A percentile compares a stretch with the other conserved stretches of the same genome.
phyloP scores from a whole-genome alignment of 2,329 filamentous ascomycete genomes.

The Pochonia chlamydosporia region DNA sequence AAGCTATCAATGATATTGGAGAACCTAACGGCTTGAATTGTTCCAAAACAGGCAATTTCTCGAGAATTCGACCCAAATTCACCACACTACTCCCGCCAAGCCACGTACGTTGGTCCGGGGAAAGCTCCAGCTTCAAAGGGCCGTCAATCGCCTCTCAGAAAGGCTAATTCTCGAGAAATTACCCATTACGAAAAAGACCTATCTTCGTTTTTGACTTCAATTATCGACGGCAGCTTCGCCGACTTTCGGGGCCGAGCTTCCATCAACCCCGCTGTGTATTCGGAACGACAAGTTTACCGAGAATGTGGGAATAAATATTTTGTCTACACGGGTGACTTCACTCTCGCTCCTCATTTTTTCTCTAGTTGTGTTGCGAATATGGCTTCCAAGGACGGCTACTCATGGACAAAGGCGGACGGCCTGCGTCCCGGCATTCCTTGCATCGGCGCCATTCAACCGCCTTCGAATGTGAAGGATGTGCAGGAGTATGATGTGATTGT shows the following conservation, averaged over 20 bases:
- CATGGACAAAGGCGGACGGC: slow-evolving; percentile 22
- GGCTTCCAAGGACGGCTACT: slow-evolving; percentile 24
- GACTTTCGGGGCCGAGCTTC: too few relatives aligned
- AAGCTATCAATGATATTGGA: too few relatives aligned
- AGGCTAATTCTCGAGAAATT: neutral
- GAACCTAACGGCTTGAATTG: too few relatives aligned
- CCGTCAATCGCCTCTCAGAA: too few relatives aligned
- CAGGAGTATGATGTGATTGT: slow-evolving; percentile 21
- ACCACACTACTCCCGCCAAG: too few relatives aligned
- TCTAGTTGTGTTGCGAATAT: slow-evolving; percentile 9
- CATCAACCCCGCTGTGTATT: too few relatives aligned
- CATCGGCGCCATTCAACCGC: slow-evolving; percentile 23
- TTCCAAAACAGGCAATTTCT: neutral
- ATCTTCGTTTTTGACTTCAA: too few relatives aligned
- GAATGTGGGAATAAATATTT: neutral
- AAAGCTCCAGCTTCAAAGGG: too few relatives aligned
- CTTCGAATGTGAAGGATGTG: slow-evolving; percentile 13
- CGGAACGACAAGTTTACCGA: too few relatives aligned
- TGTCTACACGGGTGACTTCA: neutral
- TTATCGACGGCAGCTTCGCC: too few relatives aligned
- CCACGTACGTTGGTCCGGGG: too few relatives aligned
- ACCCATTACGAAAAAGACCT: neutral
- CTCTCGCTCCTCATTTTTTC: neutral
- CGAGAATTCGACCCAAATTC: neutral
- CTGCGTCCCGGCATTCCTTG: slow-evolving; percentile 23